Base-by-base conservation (phyloP, 306 rosid genomes). In the Cucurbita ficifolia region DNA sequence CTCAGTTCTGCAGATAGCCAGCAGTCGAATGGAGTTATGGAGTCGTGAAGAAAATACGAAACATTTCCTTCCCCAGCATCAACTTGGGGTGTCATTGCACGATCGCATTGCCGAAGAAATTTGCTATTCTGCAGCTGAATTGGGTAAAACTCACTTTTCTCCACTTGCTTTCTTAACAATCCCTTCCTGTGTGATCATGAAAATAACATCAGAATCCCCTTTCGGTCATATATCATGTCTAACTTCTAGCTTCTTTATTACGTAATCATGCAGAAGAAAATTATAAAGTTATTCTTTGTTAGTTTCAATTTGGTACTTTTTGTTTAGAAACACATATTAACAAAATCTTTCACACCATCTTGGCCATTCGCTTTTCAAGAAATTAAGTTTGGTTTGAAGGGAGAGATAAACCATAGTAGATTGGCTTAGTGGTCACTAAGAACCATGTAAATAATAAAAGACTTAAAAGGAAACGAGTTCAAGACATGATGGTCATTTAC, bases 61-160 rank as follows among this genome's bases (percentile, higher is more conserved):
- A 62, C 57, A 22, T 74, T 78, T 63, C 74, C 84, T 90, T 76
- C 39, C 60, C 70, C 85, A 72, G n/a, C 84, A 71, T 36, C 80
- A 87, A 81, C 84, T 88, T 5, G 96, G 96, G 76, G 86, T 69
- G 55, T 87, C 88, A 12, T 79, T 86, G 80, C 88, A 85, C 4
- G 98, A 88, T 75, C 85, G 90, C 71, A 83, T 87, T 58, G 85
- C 92, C 8, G 96, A 92, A 81, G 91, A 92, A 79, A 88, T 88
- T 76, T 90, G 96, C 96, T 82, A 81, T 71, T 87, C 87, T 70
- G 92, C 96, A 24, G 92, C 81, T 63, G 89, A 84, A 73, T 85
- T 90, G 83, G 96, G 98, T 92, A 88, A 70, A 21, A 67, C 36
- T 67, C 39, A 45, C 39, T 67, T 13, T 67, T 67, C 55, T 77